A percentile compares a stretch with the other conserved stretches of the same genome.
These are phyloP conservation scores for Penicillium robsamsonii DNA, from an alignment of 495 filamentous ascomycete species.

Conservation along the genomic window DNA sequence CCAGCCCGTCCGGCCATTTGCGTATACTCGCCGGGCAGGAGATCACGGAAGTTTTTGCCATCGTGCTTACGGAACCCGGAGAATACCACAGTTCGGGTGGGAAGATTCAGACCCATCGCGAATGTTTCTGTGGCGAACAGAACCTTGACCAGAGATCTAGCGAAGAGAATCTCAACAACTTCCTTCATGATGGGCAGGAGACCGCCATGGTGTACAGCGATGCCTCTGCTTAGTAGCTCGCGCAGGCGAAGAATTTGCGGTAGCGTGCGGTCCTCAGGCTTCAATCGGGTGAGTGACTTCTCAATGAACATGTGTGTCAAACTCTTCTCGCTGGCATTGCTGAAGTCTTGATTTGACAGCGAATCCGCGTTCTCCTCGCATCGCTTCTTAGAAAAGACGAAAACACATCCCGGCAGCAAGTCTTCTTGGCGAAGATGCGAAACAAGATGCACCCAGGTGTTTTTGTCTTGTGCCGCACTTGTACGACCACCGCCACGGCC, in stretches of 20 bases:
- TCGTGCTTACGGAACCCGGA: slow-evolving; percentile 97
- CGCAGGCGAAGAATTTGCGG: slow-evolving; percentile 87
- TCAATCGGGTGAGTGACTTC: slow-evolving; percentile 88
- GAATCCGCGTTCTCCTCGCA: slow-evolving; percentile 97
- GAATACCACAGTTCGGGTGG: slow-evolving; percentile 94
- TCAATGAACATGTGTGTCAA: slow-evolving; percentile 96
- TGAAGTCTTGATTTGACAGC: slow-evolving; percentile 90
- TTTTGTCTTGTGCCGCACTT: slow-evolving; percentile 87
- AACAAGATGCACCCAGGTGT: slow-evolving; percentile 94
- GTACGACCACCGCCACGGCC: slow-evolving; percentile 82
- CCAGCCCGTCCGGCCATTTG: slow-evolving; percentile 98
- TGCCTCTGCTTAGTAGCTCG: slow-evolving; percentile 80
- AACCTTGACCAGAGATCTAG: slow-evolving; percentile 89
- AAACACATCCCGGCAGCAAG: slow-evolving; percentile 88
- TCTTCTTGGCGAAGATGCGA: slow-evolving; percentile 84
- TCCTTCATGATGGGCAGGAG: slow-evolving; percentile 96
- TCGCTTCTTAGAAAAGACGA: slow-evolving; percentile 96
- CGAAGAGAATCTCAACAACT: slow-evolving; percentile 95
- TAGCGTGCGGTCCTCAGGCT: slow-evolving; percentile 81
- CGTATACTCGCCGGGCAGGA: slow-evolving; percentile 93
- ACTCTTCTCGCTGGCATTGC: slow-evolving; percentile 89
- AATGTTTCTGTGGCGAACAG: slow-evolving; percentile 98
- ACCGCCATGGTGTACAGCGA: slow-evolving; percentile 96
- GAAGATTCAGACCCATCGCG: slow-evolving; percentile 95
- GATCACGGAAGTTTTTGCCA: slow-evolving; percentile 83